Percentiles rank a stretch among this genome's conserved stretches.
Evolutionary conservation across 208 protist genomes (phyloP).

Genomic region (Sergeia podlipaevii): DNA sequence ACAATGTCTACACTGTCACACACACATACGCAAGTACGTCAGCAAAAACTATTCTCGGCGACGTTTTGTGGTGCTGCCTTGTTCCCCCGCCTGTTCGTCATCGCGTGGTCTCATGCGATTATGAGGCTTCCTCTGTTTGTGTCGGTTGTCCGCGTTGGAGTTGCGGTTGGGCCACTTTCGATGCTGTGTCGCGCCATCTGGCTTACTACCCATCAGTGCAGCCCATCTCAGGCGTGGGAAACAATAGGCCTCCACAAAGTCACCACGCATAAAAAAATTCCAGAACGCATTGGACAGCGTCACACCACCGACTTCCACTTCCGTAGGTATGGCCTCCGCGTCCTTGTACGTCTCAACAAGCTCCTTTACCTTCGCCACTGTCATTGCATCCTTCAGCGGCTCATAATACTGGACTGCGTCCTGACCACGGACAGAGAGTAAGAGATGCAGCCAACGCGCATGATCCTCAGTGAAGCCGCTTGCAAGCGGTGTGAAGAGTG

Average conservation of each 20-base stretch:
- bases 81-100: no score
- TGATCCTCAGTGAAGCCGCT: constrained; percentile 59
- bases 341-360: constrained; percentile 43
- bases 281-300: constrained; percentile 53
- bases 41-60: no score
- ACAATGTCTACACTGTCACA: no score
- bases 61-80: constrained; percentile 1
- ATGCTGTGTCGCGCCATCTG: no score
- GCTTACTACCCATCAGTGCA: no score
- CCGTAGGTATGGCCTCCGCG: constrained; percentile 23
- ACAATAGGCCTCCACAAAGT: constrained; percentile 58
- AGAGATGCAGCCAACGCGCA: constrained; percentile 59
- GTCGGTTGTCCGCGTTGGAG: not conserved
- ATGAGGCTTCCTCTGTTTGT: not conserved
- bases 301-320: constrained; percentile 28
- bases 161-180: no score
- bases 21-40: no score
- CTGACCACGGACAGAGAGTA: constrained; percentile 47
- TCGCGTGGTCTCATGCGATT: no score
- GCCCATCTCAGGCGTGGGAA: constrained; percentile 51
- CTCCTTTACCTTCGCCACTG: constrained; percentile 21
- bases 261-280: constrained; percentile 43
- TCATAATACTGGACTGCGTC: constrained; percentile 33
- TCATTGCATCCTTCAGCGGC: constrained; percentile 37
- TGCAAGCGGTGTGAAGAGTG: constrained; percentile 66